Base-by-base conservation (phyloP, 805 yeast genomes). In the Barnettozyma siamensis region DNA sequence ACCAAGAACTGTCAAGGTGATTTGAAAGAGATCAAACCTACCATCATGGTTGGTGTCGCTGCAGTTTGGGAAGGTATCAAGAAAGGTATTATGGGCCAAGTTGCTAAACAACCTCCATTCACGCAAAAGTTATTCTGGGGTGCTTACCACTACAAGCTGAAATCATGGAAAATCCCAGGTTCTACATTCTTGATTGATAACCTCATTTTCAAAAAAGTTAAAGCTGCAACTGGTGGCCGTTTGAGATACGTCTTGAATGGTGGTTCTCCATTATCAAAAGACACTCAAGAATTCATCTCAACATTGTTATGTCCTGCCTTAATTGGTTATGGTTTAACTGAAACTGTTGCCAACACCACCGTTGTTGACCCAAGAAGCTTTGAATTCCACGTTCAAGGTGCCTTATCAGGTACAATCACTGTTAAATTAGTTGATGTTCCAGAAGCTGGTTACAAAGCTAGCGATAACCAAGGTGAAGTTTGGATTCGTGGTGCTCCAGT, bases 11-110 rank as follows among this genome's bases (percentile, higher is more conserved):
- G 95, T 69, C 67, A 75, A 43, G 91, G 96, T 57, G 99, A 93
- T 63, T 76, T 93, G 70, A 76, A 73, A 42, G 85, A 83, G 57
- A 85, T 88, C 66, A 73, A 79, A 62, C 99, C 99, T 44, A 85
- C 96, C 5, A 66, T 89, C 53, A 85, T 93, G 96, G 96, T 88
- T 50, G 99, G 96, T 64, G 99, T 93, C 43, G 97, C 97, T 15
- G 96, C 98, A 5, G 97, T 93, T 40, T 93, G 96, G 95, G 99
- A 93, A 70, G 74, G 83, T 30, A 87, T 93, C 46, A 83, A 89
- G 64, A 93, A 93, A 71, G 99, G 99, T 44, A 83, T 93, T 45
- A 46, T 87, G 44, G 76, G 76, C 41, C 88, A 89, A 67, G 76
- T 93, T 50, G 69, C 72, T 50, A 74, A 78, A 55, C 71, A 72